These are phyloP conservation scores for Tolypocladium nubicola DNA, from an alignment of 2,329 filamentous ascomycete species.

Conservation along the genomic window DNA sequence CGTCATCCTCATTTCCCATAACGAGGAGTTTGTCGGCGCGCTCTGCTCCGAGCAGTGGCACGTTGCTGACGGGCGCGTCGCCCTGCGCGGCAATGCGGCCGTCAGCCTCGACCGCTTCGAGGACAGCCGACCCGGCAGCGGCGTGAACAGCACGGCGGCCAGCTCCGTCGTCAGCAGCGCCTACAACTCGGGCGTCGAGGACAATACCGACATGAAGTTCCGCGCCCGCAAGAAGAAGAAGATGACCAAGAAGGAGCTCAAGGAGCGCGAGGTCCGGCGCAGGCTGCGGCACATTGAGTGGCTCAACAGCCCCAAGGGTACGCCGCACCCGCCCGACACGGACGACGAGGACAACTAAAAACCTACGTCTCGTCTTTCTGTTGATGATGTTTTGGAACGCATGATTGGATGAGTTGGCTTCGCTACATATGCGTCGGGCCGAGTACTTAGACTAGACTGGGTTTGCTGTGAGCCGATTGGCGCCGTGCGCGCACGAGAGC, in stretches of 20 bases:
- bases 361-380: neutral
- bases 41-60: conserved; percentile 96
- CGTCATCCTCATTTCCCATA: conserved; percentile 98
- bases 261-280: conserved; percentile 82
- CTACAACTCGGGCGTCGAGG: conserved; percentile 55
- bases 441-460: neutral
- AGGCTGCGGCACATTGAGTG: conserved; percentile 77
- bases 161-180: conserved; percentile 50
- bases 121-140: conserved; percentile 58
- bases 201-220: conserved; percentile 76
- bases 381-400: neutral
- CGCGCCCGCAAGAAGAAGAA: conserved; percentile 91
- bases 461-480: neutral
- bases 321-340: conserved; percentile 64
- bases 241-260: conserved; percentile 91
- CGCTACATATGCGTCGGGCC: neutral
- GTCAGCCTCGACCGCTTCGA: conserved; percentile 78
- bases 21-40: conserved; percentile 96
- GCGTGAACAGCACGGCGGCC: conserved; percentile 42
- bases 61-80: conserved; percentile 77
- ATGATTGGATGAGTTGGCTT: neutral
- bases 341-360: conserved; percentile 54
- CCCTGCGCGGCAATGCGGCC: conserved; percentile 68
- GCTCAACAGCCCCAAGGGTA: conserved; percentile 79
- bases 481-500: neutral